Evolutionary conservation across 192 early-diverging fungal species (phyloP).

Genomic region (Gigaspora rosea): DNA sequence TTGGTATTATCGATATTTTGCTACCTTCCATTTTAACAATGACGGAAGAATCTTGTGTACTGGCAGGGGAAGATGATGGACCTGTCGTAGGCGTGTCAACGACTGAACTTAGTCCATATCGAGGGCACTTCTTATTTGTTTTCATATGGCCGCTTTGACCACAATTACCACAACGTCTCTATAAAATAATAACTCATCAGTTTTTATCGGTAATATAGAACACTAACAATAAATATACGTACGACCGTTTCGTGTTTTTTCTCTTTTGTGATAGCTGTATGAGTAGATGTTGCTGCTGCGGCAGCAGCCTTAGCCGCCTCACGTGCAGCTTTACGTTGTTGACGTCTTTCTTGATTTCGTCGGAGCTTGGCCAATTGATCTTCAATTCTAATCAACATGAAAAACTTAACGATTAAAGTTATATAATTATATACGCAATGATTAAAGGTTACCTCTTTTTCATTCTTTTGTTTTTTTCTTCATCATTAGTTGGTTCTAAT

Average conservation of each 20-base stretch:
- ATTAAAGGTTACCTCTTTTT: slow-evolving; percentile 38
- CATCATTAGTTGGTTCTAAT: slow-evolving; percentile 57
- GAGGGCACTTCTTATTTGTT: slow-evolving; percentile 81
- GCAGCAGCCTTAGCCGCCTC: slow-evolving; percentile 49
- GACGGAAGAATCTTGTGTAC: slow-evolving; percentile 27
- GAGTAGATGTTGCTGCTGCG: slow-evolving; percentile 36
- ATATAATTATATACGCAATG: not conserved
- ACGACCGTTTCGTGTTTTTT: slow-evolving; percentile 66
- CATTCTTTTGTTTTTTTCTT: slow-evolving; percentile 59
- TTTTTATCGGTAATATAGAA: not conserved
- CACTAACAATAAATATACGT: slow-evolving; percentile 11
- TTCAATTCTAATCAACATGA: slow-evolving; percentile 49
- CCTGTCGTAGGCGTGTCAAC: slow-evolving; percentile 13
- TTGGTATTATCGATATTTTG: slow-evolving; percentile 28
- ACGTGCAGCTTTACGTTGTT: slow-evolving; percentile 51
- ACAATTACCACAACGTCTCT: slow-evolving; percentile 79
- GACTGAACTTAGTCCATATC: slow-evolving; percentile 42
- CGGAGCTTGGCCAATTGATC: slow-evolving; percentile 65
- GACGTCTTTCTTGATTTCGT: slow-evolving; percentile 63
- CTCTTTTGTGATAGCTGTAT: slow-evolving; percentile 37
- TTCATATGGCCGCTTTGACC: slow-evolving; percentile 85
- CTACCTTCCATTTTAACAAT: slow-evolving; percentile 39
- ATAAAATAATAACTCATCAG: not conserved
- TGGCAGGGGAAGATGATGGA: slow-evolving; percentile 36
- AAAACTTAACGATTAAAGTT: not conserved